These are phyloP conservation scores for Pulveroboletus ravenelii DNA, from an alignment of 768 basidiomycete species.

Conservation along the genomic window DNA sequence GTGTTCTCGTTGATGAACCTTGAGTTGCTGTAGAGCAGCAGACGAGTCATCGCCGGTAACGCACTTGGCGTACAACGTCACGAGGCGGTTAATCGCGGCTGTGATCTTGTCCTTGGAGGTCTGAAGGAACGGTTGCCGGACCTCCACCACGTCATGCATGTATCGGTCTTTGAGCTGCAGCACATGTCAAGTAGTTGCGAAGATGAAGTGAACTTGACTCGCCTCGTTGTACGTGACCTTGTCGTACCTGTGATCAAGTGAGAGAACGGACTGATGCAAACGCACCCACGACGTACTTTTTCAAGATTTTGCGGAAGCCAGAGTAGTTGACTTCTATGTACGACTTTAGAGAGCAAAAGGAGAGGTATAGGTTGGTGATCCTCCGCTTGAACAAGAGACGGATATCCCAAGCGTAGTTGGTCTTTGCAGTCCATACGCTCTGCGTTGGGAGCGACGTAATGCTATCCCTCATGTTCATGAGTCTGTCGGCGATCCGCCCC, in stretches of 20 bases:
- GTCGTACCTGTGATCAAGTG: constrained; percentile 64
- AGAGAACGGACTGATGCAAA: not conserved
- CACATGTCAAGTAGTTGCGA: not conserved
- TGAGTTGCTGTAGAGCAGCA: constrained; percentile 75
- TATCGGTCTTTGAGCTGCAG: constrained; percentile 72
- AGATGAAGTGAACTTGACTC: constrained; percentile 2
- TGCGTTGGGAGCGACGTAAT: constrained; percentile 40
- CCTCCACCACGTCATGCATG: constrained; percentile 65
- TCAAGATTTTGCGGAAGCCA: constrained; percentile 91
- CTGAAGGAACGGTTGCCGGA: constrained; percentile 61
- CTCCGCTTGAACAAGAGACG: constrained; percentile 85
- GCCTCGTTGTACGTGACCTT: constrained; percentile 80
- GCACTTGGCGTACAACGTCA: constrained; percentile 79
- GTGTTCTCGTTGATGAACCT: constrained; percentile 83
- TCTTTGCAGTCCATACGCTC: constrained; percentile 72
- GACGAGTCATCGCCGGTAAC: constrained; percentile 68
- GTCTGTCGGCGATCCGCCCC: constrained; percentile 41
- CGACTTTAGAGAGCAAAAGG: constrained; percentile 69
- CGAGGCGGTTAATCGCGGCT: constrained; percentile 50
- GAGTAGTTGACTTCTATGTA: constrained; percentile 91
- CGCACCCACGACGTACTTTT: constrained; percentile 60
- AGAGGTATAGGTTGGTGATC: constrained; percentile 78
- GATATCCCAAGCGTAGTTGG: constrained; percentile 80
- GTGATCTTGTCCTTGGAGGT: constrained; percentile 60
- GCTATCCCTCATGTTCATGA: constrained; percentile 51